Base-by-base conservation (phyloP, 441 rosid genomes). In the Mallotus repandus region DNA sequence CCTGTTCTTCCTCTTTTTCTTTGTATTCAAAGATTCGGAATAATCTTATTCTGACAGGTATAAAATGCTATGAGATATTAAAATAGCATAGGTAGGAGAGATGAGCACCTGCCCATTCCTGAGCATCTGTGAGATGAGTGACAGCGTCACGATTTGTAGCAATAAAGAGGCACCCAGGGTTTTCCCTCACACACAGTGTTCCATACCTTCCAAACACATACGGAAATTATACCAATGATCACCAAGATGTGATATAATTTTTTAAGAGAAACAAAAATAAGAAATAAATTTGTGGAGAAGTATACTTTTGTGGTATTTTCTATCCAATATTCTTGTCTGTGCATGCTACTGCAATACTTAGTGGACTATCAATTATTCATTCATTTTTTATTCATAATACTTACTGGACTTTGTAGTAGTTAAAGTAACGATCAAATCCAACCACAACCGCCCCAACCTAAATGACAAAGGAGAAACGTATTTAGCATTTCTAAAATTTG, bases 361-460 rank as follows among this genome's bases (percentile, higher is more conserved):
- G 97, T 95, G 97, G 78, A 93, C 94, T 88, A 38, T 38, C 7
- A 38, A 3, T 38, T 38, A 38, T 38, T 38, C 7, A 38, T 38
- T 29, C 32, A 29, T 29, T 29, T 29, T 38, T 38, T 4, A 38
- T 6, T 38, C 41, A 38, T 19, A 50, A 15, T 21, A 60, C 97
- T 86, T 86, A 95, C 97, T 95, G 97, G 78, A 93, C 94, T 88
- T 95, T 95, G 85, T 89, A 95, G 84, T 88, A 90, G 87, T 96
- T 90, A 72, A 93, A 88, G 71, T 84, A 72, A 43, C 96, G 94
- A 81, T 93, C 98, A 73, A 96, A 77, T 76, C 99, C 97, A 60
- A 93, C 99, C 78, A 95, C 92, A 60, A 93, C 99, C 41, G 98
- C 97, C 80, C 98, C 98, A 64, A 95, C 97, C 98, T 93, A 82